Percentiles rank a stretch among this genome's conserved stretches.
Evolutionary conservation across 192 early-diverging fungal genomes (phyloP).

Genomic region (Podochytrium sp.): DNA sequence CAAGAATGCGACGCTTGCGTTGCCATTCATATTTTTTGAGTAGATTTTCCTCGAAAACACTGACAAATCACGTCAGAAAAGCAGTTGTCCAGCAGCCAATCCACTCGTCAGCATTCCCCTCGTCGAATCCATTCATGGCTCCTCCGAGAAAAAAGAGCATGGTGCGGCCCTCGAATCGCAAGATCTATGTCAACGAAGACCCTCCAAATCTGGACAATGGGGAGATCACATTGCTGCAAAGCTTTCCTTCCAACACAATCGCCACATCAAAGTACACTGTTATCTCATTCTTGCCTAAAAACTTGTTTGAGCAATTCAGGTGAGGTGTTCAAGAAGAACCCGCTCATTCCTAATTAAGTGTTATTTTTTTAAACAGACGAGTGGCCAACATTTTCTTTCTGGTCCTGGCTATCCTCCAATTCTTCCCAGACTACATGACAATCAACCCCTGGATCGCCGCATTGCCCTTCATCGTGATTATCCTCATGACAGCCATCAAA

Average conservation of each 20-base stretch:
- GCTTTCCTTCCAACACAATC: constrained; percentile 78
- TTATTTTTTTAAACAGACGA: constrained; percentile 33
- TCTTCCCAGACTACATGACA: constrained; percentile 79
- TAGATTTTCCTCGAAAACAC: not conserved
- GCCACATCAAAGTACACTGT: constrained; percentile 92
- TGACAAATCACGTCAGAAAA: too few relatives aligned
- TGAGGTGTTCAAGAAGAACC: constrained; percentile 45
- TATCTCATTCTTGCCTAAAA: constrained; percentile 85
- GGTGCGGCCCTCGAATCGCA: not conserved
- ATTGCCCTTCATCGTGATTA: constrained; percentile 79
- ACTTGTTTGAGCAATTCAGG: constrained; percentile 90
- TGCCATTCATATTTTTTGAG: not conserved
- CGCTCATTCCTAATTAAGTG: not conserved
- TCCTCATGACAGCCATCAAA: constrained; percentile 79
- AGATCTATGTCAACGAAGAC: constrained; percentile 20
- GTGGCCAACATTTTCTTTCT: constrained; percentile 83
- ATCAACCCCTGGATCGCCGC: constrained; percentile 81
- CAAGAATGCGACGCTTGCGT: not conserved
- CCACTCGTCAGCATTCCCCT: too few relatives aligned
- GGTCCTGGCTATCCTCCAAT: constrained; percentile 77
- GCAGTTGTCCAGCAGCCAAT: too few relatives aligned
- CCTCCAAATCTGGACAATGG: not conserved
- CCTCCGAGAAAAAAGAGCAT: not conserved
- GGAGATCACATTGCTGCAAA: not conserved
- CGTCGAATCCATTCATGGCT: not conserved